Conservation (phyloP, 805 yeast genomes). For the Candida adriatica region DNA sequence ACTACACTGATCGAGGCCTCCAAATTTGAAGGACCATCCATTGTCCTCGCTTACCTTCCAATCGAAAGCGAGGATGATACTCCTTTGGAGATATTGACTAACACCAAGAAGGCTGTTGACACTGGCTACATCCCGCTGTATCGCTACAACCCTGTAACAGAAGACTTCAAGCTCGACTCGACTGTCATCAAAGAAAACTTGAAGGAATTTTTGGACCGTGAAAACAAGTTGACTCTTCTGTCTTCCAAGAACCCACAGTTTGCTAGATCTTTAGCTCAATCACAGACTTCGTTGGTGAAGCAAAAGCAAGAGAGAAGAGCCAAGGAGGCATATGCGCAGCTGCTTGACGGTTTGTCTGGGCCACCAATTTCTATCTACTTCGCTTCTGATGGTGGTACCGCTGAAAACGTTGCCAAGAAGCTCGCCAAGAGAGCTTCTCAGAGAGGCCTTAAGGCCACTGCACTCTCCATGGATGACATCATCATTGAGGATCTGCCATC, state of each 20-base stretch:
- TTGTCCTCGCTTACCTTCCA: slow-evolving; percentile 87
- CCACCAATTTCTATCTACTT: slow-evolving; percentile 74
- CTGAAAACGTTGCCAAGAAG: slow-evolving; percentile 72
- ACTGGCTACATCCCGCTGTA: slow-evolving; percentile 96
- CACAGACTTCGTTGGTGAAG: slow-evolving; percentile 56
- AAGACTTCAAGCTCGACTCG: slow-evolving; percentile 74
- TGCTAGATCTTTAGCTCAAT: slow-evolving; percentile 61
- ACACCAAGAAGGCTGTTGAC: slow-evolving; percentile 85
- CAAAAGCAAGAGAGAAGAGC: slow-evolving; percentile 59
- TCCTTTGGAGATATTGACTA: slow-evolving; percentile 70
- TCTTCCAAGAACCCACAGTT: slow-evolving; percentile 66
- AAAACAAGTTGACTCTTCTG: slow-evolving; percentile 76
- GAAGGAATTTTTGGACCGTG: slow-evolving; percentile 77
- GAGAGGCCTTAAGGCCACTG: slow-evolving; percentile 40
- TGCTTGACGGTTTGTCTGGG: slow-evolving; percentile 83
- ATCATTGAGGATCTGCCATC: slow-evolving; percentile 48
- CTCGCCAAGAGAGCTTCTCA: slow-evolving; percentile 54
- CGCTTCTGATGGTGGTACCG: slow-evolving; percentile 90
- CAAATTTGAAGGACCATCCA: slow-evolving; percentile 81
- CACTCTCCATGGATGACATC: slow-evolving; percentile 55
- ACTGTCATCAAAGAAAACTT: slow-evolving; percentile 71
- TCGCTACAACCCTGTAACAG: slow-evolving; percentile 61
- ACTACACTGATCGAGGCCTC: slow-evolving; percentile 90
- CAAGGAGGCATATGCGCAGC: slow-evolving; percentile 65
- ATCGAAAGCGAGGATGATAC: slow-evolving; percentile 55